These are phyloP conservation scores for Osmanthus fragrans DNA, from an alignment of 257 asterid genomes.

Conservation along the genomic window DNA sequence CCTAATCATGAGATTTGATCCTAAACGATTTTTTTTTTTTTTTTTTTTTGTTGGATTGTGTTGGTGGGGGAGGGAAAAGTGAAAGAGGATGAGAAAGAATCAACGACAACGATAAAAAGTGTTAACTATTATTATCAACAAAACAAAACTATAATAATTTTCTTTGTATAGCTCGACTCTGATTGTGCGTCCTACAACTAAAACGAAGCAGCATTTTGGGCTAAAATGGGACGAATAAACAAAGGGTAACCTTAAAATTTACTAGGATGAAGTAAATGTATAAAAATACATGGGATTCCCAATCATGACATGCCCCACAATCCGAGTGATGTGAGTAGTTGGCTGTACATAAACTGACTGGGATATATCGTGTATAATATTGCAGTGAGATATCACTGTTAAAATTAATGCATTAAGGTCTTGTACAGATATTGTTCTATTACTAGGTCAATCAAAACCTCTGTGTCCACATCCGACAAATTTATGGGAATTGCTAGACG, in stretches of 20 bases:
- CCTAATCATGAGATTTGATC: not conserved
- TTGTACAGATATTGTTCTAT: not conserved
- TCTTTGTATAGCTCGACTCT: too few species aligned
- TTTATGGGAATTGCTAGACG: not conserved
- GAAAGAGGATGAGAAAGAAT: not conserved
- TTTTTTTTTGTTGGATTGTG: not conserved
- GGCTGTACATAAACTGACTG: not conserved
- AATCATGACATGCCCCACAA: constrained; percentile 15
- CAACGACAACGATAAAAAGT: not conserved
- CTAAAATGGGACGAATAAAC: too few species aligned
- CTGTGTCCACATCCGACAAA: not conserved
- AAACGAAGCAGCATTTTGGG: not conserved
- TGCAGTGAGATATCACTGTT: constrained; percentile 16
- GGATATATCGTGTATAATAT: not conserved
- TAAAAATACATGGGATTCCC: not conserved
- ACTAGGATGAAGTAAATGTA: too few species aligned
- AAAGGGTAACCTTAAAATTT: not conserved
- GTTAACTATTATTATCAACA: not conserved
- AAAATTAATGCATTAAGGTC: not conserved
- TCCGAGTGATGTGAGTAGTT: not conserved
- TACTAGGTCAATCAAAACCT: not conserved
- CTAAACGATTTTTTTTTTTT: not conserved
- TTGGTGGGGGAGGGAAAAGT: not conserved
- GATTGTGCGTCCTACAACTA: not conserved
- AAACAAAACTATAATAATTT: not conserved